Evolutionary conservation across 1,139 yeast genomes (phyloP).

Genomic region (Pichia sp.): DNA sequence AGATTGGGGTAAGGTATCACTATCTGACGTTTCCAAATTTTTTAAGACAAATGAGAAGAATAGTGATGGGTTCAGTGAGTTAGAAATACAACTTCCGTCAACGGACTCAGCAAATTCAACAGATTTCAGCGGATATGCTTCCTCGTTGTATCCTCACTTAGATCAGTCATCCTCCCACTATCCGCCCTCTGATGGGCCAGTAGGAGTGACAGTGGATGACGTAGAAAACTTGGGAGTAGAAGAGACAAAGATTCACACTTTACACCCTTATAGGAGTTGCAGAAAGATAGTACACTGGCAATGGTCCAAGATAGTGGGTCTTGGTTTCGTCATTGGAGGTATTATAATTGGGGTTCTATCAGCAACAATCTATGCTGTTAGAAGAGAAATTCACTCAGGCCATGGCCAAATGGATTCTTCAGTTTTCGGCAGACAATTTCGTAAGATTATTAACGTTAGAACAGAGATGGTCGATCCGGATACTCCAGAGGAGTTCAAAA

Average conservation of each 20-base stretch:
- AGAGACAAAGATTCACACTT: neutral
- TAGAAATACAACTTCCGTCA: neutral
- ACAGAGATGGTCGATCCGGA: constrained; percentile 50
- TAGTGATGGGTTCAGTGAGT: neutral
- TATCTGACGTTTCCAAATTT: constrained; percentile 6
- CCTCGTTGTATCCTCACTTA: neutral
- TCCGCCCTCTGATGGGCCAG: neutral
- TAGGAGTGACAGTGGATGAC: neutral
- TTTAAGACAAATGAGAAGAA: constrained; percentile 1
- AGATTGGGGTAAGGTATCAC: neutral
- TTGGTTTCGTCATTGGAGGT: constrained; percentile 4
- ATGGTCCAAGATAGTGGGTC: constrained; percentile 8
- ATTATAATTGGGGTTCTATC: neutral
- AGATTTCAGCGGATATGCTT: neutral
- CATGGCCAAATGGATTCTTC: neutral
- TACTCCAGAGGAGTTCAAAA: constrained; percentile 44
- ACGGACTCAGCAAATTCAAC: neutral
- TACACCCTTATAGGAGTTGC: neutral
- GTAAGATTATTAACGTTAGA: constrained; percentile 33
- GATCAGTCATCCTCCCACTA: neutral
- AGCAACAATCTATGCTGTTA: constrained; percentile 6
- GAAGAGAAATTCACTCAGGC: neutral
- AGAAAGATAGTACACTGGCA: neutral
- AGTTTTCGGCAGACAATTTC: constrained; percentile 5
- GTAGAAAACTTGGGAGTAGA: neutral